Evolutionary conservation across 140 eudicot genomes (phyloP).

Genomic region (Flaveria floridana): DNA sequence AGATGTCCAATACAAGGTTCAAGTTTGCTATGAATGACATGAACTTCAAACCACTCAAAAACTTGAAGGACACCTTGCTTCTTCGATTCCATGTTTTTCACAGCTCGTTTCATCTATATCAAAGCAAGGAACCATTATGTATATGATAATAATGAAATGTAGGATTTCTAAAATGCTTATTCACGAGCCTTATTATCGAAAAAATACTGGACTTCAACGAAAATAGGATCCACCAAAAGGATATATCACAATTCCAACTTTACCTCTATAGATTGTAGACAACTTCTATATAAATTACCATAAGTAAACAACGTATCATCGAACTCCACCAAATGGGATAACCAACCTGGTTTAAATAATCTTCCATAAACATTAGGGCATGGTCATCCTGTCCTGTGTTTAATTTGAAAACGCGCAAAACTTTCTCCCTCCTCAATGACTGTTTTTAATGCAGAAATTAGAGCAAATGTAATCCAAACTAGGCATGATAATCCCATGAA

Average conservation of each 20-base stretch:
- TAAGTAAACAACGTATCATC: not conserved
- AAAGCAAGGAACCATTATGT: conserved; percentile 5
- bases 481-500: not conserved
- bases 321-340: conserved; percentile 3
- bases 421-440: conserved; percentile 75
- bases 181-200: not conserved
- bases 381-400: conserved; percentile 98
- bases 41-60: conserved; percentile 86
- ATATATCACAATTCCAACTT: not conserved
- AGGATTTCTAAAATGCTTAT: not conserved
- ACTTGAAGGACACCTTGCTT: conserved; percentile 54
- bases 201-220: not conserved
- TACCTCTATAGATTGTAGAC: not conserved
- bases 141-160: not conserved
- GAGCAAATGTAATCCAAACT: conserved; percentile 3
- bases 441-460: conserved; percentile 33
- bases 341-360: conserved; percentile 73
- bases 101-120: conserved; percentile 65
- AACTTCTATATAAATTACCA: not conserved
- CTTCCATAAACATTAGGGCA: conserved; percentile 87
- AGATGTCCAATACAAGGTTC: conserved; percentile 83
- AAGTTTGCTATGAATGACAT: conserved; percentile 66
- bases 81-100: conserved; percentile 59
- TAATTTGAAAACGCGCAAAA: conserved; percentile 73
- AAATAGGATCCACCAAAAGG: conserved; percentile 7